Percentiles rank a stretch among this genome's conserved stretches.
Evolutionary conservation across 2,329 filamentous ascomycete species (phyloP).

Genomic region (Nothophoma quercina): DNA sequence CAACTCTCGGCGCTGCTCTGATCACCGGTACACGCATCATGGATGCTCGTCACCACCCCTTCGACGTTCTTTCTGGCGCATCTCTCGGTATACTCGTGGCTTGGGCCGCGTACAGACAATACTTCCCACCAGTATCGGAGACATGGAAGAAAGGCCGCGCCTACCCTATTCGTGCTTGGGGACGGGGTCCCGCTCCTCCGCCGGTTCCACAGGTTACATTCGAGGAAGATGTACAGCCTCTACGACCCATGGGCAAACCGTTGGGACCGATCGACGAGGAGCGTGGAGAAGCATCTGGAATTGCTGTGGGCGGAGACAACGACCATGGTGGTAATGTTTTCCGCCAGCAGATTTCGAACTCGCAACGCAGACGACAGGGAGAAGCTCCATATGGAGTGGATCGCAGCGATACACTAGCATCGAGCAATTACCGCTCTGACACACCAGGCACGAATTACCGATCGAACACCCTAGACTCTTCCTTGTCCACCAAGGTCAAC

Average conservation of each 20-base stretch:
- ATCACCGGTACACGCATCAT: conserved; percentile 66
- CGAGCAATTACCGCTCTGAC: conserved; percentile 37
- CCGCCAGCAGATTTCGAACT: conserved; percentile 48
- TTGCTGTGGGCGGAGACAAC: conserved; percentile 25
- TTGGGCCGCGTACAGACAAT: conserved; percentile 64
- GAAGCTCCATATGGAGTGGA: conserved; percentile 37
- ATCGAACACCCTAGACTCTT: conserved; percentile 24
- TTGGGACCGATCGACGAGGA: conserved; percentile 45
- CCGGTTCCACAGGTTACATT: conserved; percentile 30
- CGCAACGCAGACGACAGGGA: conserved; percentile 45
- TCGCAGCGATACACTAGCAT: conserved; percentile 41
- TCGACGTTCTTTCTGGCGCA: conserved; percentile 66
- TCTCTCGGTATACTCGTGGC: conserved; percentile 61
- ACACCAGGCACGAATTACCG: conserved; percentile 29
- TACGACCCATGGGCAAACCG: conserved; percentile 37
- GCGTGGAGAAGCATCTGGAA: conserved; percentile 40
- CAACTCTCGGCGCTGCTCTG: conserved; percentile 61
- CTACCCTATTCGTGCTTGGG: conserved; percentile 66
- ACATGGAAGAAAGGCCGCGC: conserved; percentile 66
- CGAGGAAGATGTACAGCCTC: conserved; percentile 43
- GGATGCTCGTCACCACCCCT: conserved; percentile 68
- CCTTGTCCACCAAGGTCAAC: conserved; percentile 40
- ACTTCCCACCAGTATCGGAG: conserved; percentile 64
- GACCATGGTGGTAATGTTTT: conserved; percentile 46
- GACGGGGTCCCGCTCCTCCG: conserved; percentile 52